Conservation (phyloP, 257 asterid genomes). For the Solanum peruvianum region DNA sequence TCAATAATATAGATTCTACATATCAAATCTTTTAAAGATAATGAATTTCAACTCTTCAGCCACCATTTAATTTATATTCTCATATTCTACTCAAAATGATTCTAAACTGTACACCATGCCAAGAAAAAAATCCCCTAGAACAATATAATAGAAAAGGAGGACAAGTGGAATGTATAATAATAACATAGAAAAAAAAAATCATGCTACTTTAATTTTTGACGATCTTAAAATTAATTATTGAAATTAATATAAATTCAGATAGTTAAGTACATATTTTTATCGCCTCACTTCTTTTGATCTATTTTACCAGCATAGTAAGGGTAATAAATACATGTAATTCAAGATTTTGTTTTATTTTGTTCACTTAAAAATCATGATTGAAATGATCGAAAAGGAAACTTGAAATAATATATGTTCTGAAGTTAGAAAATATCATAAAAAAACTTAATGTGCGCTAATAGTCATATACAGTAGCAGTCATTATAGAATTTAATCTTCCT, state of each 20-base stretch:
- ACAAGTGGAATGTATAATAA: not conserved
- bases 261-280: not conserved
- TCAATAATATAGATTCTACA: no score
- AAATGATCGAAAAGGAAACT: not conserved
- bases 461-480: not conserved
- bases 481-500: not conserved
- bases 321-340: not conserved
- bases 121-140: not conserved
- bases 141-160: not conserved
- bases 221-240: not conserved
- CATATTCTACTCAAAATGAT: not conserved
- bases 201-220: not conserved
- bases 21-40: not conserved
- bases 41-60: not conserved
- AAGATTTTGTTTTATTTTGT: no score
- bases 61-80: not conserved
- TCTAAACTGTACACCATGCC: not conserved
- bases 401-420: not conserved
- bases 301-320: not conserved
- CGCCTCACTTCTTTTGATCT: not conserved
- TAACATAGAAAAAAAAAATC: not conserved
- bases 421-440: not conserved
- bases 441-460: not conserved
- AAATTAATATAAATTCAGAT: not conserved
- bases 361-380: not conserved